phyloP scores from a whole-genome alignment of 139 green algal species.

The Coelastrella sp. region DNA sequence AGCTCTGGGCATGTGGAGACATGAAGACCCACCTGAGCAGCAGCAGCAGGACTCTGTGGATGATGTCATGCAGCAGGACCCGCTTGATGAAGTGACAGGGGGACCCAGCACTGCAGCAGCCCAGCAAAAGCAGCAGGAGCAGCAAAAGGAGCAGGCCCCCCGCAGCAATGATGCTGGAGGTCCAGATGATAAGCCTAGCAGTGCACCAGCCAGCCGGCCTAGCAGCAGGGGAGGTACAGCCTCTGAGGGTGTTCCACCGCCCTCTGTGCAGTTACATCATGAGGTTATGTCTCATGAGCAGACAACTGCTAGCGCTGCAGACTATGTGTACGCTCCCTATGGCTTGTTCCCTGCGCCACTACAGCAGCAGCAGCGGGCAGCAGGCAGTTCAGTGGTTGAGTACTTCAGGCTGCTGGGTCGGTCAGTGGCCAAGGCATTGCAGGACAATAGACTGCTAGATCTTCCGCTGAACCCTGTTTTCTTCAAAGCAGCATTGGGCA shows the following conservation, averaged over 20 bases:
- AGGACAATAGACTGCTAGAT: constrained; percentile 95
- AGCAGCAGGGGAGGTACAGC: not conserved
- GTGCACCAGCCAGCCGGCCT: not conserved
- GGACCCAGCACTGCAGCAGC: not conserved
- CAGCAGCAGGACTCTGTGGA: not conserved
- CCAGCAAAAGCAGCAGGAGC: constrained; percentile 29
- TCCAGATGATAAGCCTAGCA: not conserved
- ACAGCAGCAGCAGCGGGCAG: constrained; percentile 38
- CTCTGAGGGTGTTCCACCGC: not conserved
- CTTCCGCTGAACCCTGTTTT: constrained; percentile 89
- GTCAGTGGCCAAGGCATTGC: constrained; percentile 91
- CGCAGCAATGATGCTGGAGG: not conserved
- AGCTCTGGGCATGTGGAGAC: constrained; percentile 89
- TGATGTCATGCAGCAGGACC: not conserved
- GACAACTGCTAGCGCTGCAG: constrained; percentile 6
- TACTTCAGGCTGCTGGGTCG: constrained; percentile 91
- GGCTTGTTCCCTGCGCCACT: constrained; percentile 92
- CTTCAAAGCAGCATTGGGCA: constrained; percentile 73
- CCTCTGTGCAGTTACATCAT: constrained; percentile 19
- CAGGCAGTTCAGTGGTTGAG: constrained; percentile 56
- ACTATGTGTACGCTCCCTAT: constrained; percentile 82
- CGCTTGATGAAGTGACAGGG: not conserved
- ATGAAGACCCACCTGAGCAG: constrained; percentile 61
- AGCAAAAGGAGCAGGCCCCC: not conserved
- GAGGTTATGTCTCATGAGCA: constrained; percentile 42